Conservation (phyloP, 495 filamentous ascomycete genomes). For the Tuber brumale region DNA sequence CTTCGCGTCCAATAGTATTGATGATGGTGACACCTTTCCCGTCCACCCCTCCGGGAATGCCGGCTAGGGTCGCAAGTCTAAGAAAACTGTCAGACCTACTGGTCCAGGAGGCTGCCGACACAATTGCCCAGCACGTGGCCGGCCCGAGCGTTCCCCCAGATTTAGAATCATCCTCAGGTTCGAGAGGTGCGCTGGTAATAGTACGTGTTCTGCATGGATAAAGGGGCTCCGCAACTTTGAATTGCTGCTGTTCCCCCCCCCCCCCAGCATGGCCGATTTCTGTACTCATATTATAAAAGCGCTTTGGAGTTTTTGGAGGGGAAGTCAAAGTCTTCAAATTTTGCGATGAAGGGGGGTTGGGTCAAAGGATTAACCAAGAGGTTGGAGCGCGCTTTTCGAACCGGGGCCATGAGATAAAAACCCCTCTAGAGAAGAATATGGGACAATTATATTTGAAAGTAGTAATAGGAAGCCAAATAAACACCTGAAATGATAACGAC, state of each 20-base stretch:
- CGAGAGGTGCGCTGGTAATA: neutral
- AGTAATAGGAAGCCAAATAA: too few species aligned
- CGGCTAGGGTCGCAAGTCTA: neutral
- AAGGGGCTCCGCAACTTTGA: neutral
- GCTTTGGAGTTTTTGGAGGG: neutral
- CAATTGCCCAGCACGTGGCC: neutral
- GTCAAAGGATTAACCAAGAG: too few species aligned
- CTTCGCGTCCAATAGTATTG: neutral
- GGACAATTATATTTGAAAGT: too few species aligned
- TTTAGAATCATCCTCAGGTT: neutral
- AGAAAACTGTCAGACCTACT: neutral
- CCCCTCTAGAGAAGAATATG: too few species aligned
- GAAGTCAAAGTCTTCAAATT: neutral
- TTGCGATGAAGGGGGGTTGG: too few species aligned
- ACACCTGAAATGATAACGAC: too few species aligned
- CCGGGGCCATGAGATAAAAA: too few species aligned
- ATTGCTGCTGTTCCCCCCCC: neutral
- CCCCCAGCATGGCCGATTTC: neutral
- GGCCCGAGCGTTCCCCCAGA: neutral
- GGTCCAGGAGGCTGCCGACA: neutral
- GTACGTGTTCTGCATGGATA: neutral
- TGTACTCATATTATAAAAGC: neutral
- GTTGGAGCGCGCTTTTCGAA: too few species aligned
- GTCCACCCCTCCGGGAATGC: conserved; percentile 1
- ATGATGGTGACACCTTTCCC: neutral